Evolutionary conservation across 352 stramenopile species (phyloP).

Genomic region (Globisporangium paroecandrum): DNA sequence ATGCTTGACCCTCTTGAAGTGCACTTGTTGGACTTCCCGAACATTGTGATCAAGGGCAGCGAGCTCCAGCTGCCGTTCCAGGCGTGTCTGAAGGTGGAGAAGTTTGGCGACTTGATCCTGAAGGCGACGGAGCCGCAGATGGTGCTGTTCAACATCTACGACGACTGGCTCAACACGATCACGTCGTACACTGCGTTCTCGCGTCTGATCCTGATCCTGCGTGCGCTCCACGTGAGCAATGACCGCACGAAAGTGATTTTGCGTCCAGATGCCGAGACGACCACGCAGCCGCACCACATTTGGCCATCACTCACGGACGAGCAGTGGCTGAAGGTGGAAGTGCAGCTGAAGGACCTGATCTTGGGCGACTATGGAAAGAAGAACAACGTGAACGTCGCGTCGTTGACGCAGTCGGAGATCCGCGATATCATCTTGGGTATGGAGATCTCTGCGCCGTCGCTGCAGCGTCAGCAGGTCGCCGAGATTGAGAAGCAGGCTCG

Average conservation of each 20-base stretch:
- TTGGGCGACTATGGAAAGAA: conserved; percentile 99
- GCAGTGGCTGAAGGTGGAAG: conserved; percentile 99
- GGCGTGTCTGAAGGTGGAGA: conserved; percentile 99
- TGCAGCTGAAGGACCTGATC: conserved; percentile 99
- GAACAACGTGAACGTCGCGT: conserved; percentile 99
- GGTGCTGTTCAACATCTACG: conserved; percentile 99
- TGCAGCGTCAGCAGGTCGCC: conserved; percentile 99
- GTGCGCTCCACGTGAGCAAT: conserved; percentile 97
- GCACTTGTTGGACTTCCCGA: conserved; percentile 99
- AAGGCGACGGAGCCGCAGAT: conserved; percentile 99
- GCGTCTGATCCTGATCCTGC: conserved; percentile 98
- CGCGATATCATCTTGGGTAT: conserved; percentile 99
- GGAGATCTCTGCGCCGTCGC: conserved; percentile 98
- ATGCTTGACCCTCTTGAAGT: conserved; percentile 99
- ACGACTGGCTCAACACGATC: conserved; percentile 99
- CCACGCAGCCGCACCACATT: conserved; percentile 98
- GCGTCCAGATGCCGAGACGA: conserved; percentile 97
- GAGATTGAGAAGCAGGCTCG: conserved; percentile 99
- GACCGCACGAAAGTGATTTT: conserved; percentile 96
- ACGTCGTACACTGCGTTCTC: conserved; percentile 99
- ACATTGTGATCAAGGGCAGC: conserved; percentile 99
- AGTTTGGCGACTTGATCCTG: conserved; percentile 99
- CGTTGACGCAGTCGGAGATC: conserved; percentile 99
- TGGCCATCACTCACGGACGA: conserved; percentile 99
- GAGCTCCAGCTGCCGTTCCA: conserved; percentile 99